Conservation (phyloP, 2,329 filamentous ascomycete genomes). For the Aspergillus clavatus region DNA sequence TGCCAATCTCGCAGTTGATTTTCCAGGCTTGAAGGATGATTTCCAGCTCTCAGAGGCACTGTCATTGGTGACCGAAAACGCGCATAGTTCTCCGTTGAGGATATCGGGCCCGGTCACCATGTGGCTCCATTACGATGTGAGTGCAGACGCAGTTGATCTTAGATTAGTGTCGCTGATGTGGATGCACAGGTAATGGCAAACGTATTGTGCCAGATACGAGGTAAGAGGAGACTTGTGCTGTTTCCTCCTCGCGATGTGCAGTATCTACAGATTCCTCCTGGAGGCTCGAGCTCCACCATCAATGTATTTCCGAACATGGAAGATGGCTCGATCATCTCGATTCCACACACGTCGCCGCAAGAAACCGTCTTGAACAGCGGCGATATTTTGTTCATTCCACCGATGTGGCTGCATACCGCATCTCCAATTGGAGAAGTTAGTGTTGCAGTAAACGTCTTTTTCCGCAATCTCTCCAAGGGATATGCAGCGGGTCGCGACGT, state of each 20-base stretch:
- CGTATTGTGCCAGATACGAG: constrained; percentile 72
- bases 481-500: constrained; percentile 76
- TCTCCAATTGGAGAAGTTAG: constrained; percentile 47
- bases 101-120: constrained; percentile 76
- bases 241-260: constrained; percentile 74
- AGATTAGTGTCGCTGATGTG: constrained; percentile 2
- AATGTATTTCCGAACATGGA: constrained; percentile 58
- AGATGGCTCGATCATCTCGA: constrained; percentile 46
- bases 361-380: constrained; percentile 64
- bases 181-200: constrained; percentile 72
- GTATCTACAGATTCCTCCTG: constrained; percentile 65
- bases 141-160: constrained; percentile 5
- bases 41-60: constrained; percentile 65
- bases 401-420: constrained; percentile 76
- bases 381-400: constrained; percentile 74
- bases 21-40: constrained; percentile 62
- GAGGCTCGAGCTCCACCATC: constrained; percentile 73
- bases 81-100: constrained; percentile 73
- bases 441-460: constrained; percentile 86
- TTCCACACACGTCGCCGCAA: constrained; percentile 61
- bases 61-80: constrained; percentile 52
- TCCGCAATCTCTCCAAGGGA: constrained; percentile 61
- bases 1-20: constrained; percentile 67
- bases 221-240: constrained; percentile 67
- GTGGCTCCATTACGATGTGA: constrained; percentile 84